A percentile compares a stretch with the other conserved stretches of the same genome.
Conservation (phyloP, 2,329 filamentous ascomycete genomes). For the Trichoderma koningiopsis region DNA sequence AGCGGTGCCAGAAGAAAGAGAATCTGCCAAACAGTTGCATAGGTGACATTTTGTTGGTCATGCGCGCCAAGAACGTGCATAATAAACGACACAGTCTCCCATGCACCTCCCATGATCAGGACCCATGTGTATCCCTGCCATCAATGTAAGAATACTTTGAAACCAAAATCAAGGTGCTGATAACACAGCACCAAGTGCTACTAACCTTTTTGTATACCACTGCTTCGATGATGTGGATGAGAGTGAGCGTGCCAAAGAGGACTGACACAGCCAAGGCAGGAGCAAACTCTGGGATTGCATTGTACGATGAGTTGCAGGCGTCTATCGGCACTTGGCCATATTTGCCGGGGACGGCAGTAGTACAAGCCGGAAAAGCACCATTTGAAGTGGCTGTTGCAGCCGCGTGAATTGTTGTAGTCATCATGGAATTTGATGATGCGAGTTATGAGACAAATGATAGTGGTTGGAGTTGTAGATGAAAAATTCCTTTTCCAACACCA, state of each 20-base stretch:
- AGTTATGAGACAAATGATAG: background rate
- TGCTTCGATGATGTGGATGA: slow-evolving; percentile 10
- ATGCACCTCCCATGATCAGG: background rate
- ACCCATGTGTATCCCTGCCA: slow-evolving; percentile 3
- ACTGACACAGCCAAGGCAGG: background rate
- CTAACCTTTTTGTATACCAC: slow-evolving; percentile 16
- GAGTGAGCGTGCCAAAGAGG: background rate
- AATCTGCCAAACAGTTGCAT: slow-evolving; percentile 3
- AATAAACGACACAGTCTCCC: slow-evolving; percentile 3
- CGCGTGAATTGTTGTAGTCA: background rate
- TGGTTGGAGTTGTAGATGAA: background rate
- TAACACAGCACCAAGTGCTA: too few relatives aligned
- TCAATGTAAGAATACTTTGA: background rate
- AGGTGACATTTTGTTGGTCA: background rate
- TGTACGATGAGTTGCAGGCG: slow-evolving; percentile 5
- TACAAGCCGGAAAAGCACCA: background rate
- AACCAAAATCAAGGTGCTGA: background rate
- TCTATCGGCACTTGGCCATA: slow-evolving; percentile 9
- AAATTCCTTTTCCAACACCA: background rate
- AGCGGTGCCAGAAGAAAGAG: slow-evolving; percentile 8
- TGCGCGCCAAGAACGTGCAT: slow-evolving; percentile 3
- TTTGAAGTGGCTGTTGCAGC: background rate
- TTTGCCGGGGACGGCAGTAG: slow-evolving; percentile 7
- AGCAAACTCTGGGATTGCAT: slow-evolving; percentile 8
- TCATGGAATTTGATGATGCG: background rate